Evolutionary conservation across 2,329 filamentous ascomycete genomes (phyloP).

Genomic region (Microdochium trichocladiopsis): DNA sequence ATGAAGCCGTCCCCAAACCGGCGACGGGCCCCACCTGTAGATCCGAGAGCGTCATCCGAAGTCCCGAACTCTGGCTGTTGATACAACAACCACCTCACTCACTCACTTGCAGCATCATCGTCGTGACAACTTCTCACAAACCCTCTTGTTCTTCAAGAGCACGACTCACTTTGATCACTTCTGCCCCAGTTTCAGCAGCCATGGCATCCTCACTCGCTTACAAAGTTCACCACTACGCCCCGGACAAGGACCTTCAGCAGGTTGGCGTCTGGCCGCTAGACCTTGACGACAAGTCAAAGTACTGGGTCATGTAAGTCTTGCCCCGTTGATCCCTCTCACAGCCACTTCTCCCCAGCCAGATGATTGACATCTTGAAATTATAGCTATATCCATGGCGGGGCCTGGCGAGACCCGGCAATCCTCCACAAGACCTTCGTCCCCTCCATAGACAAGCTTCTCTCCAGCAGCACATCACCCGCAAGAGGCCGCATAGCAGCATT

Average conservation of each 20-base stretch:
- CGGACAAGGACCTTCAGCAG: conserved; percentile 31
- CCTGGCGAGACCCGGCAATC: conserved; percentile 52
- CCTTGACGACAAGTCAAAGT: conserved; percentile 10
- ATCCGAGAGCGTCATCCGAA: neutral
- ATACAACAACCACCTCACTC: too few species aligned
- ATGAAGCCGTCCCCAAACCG: too few species aligned
- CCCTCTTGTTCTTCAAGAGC: too few species aligned
- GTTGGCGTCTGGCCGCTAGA: conserved; percentile 35
- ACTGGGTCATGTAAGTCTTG: conserved; percentile 21
- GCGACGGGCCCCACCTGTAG: too few species aligned
- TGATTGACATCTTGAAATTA: neutral
- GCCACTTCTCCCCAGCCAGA: neutral
- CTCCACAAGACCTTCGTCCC: conserved; percentile 36
- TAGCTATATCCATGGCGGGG: conserved; percentile 55
- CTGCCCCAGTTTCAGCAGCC: too few species aligned
- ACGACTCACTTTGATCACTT: too few species aligned
- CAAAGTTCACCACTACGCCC: conserved; percentile 16
- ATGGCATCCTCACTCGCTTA: conserved; percentile 21
- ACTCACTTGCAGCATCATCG: too few species aligned
- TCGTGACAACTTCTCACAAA: too few species aligned
- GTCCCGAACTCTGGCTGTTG: too few species aligned
- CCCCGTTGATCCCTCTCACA: neutral
- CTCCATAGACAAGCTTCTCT: conserved; percentile 33
- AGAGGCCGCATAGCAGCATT: conserved; percentile 46
- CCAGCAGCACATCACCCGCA: conserved; percentile 11